Conservation (phyloP, 2,329 filamentous ascomycete species). For the Aureobasidium sp. region DNA sequence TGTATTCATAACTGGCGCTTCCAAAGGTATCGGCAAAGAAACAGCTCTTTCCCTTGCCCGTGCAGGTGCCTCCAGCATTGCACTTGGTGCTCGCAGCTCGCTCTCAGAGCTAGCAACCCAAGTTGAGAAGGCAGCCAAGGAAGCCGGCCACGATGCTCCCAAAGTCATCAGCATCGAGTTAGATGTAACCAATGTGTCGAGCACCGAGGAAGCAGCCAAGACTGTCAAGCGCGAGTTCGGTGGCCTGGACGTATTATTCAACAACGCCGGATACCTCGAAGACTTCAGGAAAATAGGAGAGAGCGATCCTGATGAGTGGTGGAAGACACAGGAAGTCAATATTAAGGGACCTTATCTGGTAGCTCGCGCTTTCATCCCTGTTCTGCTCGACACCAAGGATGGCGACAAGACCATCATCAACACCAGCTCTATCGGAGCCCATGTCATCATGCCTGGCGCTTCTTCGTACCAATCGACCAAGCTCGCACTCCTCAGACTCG, state of each 20-base stretch:
- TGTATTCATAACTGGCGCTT: conserved; percentile 44
- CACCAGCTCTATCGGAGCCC: conserved; percentile 33
- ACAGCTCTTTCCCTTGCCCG: conserved; percentile 47
- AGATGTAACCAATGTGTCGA: conserved; percentile 34
- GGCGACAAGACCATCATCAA: conserved; percentile 35
- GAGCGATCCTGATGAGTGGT: conserved; percentile 33
- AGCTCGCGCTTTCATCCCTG: conserved; percentile 39
- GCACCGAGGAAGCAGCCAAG: conserved; percentile 29
- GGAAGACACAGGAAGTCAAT: conserved; percentile 42
- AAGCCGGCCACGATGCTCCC: conserved; percentile 28
- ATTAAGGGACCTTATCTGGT: conserved; percentile 34
- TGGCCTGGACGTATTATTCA: conserved; percentile 39
- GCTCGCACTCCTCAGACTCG: conserved; percentile 36
- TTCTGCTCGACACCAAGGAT: conserved; percentile 29
- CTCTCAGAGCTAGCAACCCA: conserved; percentile 30
- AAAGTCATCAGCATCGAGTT: conserved; percentile 36
- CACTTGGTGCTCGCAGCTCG: conserved; percentile 45
- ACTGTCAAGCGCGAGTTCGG: conserved; percentile 25
- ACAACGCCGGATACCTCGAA: conserved; percentile 37
- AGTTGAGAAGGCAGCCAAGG: conserved; percentile 30
- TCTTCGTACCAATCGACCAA: conserved; percentile 42
- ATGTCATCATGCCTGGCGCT: conserved; percentile 24
- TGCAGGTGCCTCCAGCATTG: conserved; percentile 45
- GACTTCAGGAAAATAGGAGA: conserved; percentile 23
- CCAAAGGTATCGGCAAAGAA: conserved; percentile 33